Base-by-base conservation (phyloP, 2,329 filamentous ascomycete species). In the Rosellinia necatrix region DNA sequence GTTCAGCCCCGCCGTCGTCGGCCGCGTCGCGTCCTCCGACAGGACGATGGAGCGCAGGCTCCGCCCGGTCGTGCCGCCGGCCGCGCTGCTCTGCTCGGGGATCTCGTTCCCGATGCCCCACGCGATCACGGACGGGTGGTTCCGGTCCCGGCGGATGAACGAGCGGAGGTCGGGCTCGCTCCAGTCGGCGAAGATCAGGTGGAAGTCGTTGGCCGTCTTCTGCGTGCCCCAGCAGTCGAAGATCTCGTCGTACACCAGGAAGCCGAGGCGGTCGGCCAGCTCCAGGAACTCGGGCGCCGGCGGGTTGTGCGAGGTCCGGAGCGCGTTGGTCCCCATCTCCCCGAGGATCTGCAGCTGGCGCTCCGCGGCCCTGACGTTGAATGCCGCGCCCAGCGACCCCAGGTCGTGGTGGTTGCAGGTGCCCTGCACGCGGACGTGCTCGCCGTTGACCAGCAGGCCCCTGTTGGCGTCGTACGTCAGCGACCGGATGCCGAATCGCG, bases 71-170 rank as follows among this genome's bases (percentile, higher is more conserved):
- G 4, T 65, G 68, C 13, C 58, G 4, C 50, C 58, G 0, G 34
- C 21, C 1, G 44, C 34, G 13, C 29, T 38, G 17, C 64, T 59
- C 66, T 83, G 80, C 63, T 83, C 80, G 1, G 70, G 64, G 2
- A 83, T 73, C 65, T 83, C 81, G 64, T 84, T 84, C 3, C 81
- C 81, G 46, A 78, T 74, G 56, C 78, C 80, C 81, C 81, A 83
- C 1, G 72, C 71, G 24, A 81, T 70, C 19, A 83, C 69, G 1
- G 80, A 82, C 3, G 81, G 75, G 63, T 83, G 80, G 62, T 83
- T 83, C 15, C 80, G 72, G 65, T 83, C 81, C 6, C 81, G 76
- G 4, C 79, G 75, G n/a, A 83, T 62, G 53, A 83, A 78, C 1
- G 75, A 62, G 0, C 81, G 76, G 4, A 82, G 71, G 51, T 83